Percentiles rank a stretch among this genome's conserved stretches.
These are phyloP conservation scores for Pichia californica DNA, from an alignment of 805 yeast species.

Conservation along the genomic window DNA sequence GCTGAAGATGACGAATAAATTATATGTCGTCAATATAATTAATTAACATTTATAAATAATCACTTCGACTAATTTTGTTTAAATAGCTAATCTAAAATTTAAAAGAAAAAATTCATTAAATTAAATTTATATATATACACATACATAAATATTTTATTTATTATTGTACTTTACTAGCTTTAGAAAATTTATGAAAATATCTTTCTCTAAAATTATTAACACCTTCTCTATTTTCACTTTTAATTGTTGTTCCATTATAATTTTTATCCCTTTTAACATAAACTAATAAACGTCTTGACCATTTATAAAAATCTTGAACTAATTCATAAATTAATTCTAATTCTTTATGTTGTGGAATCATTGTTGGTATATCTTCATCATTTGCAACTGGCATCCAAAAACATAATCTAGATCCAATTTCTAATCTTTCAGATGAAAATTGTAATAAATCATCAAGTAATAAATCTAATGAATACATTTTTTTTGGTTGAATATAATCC, in stretches of 20 bases:
- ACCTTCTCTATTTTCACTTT: constrained; percentile 38
- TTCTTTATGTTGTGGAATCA: constrained; percentile 72
- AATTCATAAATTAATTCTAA: constrained; percentile 66
- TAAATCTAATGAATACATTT: constrained; percentile 75
- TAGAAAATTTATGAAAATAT: constrained; percentile 59
- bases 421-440: constrained; percentile 68
- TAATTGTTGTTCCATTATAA: constrained; percentile 43
- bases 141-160: not conserved
- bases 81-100: constrained; percentile 3
- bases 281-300: constrained; percentile 85
- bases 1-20: constrained; percentile 61
- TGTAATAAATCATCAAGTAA: constrained; percentile 70
- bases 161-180: constrained; percentile 4
- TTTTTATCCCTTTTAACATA: constrained; percentile 57
- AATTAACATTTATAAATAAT: constrained; percentile 2
- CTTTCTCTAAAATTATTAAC: constrained; percentile 65
- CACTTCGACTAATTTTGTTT: not conserved
- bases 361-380: constrained; percentile 54
- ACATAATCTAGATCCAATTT: constrained; percentile 71
- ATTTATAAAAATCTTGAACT: constrained; percentile 84
- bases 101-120: not conserved
- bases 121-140: not conserved
- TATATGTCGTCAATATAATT: constrained; percentile 10
- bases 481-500: constrained; percentile 89
- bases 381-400: constrained; percentile 99